Evolutionary conservation across 371 early-diverging fungal genomes (phyloP).

Genomic region (Lichtheimia hyalospora): DNA sequence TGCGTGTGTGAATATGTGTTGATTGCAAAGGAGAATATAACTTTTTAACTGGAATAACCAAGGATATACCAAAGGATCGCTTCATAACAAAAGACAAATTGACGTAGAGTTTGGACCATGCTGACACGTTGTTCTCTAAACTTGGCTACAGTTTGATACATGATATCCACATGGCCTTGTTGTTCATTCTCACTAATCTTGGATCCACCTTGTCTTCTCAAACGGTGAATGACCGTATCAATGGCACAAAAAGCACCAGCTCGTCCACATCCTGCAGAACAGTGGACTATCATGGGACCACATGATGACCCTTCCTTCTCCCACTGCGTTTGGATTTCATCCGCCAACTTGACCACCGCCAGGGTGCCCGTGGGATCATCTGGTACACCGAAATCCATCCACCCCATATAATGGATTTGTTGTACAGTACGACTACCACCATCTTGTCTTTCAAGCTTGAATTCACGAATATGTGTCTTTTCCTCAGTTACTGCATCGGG

Average conservation of each 20-base stretch:
- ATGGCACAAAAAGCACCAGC: constrained; percentile 93
- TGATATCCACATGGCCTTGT: constrained; percentile 41
- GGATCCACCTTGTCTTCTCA: background rate
- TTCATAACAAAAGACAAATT: constrained; percentile 91
- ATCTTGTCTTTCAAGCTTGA: constrained; percentile 7
- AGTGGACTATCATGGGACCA: constrained; percentile 91
- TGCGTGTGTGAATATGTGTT: no score
- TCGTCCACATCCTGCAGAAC: constrained; percentile 97
- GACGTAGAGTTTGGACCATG: constrained; percentile 87
- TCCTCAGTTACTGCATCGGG: constrained; percentile 20
- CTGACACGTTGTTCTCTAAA: constrained; percentile 83
- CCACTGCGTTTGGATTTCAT: constrained; percentile 40
- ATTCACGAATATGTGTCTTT: constrained; percentile 25
- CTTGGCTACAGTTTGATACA: constrained; percentile 64
- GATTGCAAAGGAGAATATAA: no score
- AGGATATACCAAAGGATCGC: constrained; percentile 67
- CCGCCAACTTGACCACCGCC: constrained; percentile 60
- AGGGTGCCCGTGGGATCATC: constrained; percentile 62
- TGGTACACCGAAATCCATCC: constrained; percentile 90
- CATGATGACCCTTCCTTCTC: constrained; percentile 12
- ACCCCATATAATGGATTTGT: constrained; percentile 84
- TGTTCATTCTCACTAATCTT: constrained; percentile 5
- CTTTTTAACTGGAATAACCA: constrained; percentile 17
- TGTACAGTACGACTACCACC: constrained; percentile 49
- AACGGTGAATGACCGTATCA: constrained; percentile 55